Base-by-base conservation (phyloP, 176 grass and related monocot species). In the Aegilops sharonensis region DNA sequence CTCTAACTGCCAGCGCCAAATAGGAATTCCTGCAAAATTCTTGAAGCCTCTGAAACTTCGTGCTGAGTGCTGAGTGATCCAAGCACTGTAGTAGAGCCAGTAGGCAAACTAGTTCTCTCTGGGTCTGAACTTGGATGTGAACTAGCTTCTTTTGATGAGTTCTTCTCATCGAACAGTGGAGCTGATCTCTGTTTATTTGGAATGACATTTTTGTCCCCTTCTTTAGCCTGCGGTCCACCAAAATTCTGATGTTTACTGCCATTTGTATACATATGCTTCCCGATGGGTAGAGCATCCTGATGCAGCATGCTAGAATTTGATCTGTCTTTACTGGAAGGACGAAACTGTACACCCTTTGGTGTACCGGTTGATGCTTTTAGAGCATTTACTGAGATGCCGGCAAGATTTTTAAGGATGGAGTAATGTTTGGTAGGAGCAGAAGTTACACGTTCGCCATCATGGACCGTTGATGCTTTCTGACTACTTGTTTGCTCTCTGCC, bases 11-110 rank as follows among this genome's bases (percentile, higher is more conserved):
- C 78, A 88, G 67, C 59, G 85, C 88, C 73, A 88, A 98, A 98
- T 87, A 98, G 88, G 84, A 95, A 98, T 74, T 95, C 96, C 74
- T 94, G 89, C 45, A 95, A 91, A 90, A 94, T 95, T 80, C 88
- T 94, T 78, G 90, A 92, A 36, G 96, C 91, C 64, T 94, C 93
- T 85, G 88, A 94, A 57, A 89, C 77, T 83, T 94, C 89, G 81
- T 32, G 27, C 68, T 88, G 62, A 88, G 62, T 68, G 30, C 63
- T 56, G 32, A 73, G 60, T 81, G 91, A 88, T 60, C 68, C 64
- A 14, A 76, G 20, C 64, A 62, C 40, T 80, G 60, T 69, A 91
- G 64, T 50, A 81, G 84, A 43, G 75, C 67, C 40, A 82, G 50
- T 86, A 63, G 54, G 60, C 34, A 89, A 83, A 72, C 24, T 88